Conservation (phyloP, 306 rosid species). For the Malus fusca region DNA sequence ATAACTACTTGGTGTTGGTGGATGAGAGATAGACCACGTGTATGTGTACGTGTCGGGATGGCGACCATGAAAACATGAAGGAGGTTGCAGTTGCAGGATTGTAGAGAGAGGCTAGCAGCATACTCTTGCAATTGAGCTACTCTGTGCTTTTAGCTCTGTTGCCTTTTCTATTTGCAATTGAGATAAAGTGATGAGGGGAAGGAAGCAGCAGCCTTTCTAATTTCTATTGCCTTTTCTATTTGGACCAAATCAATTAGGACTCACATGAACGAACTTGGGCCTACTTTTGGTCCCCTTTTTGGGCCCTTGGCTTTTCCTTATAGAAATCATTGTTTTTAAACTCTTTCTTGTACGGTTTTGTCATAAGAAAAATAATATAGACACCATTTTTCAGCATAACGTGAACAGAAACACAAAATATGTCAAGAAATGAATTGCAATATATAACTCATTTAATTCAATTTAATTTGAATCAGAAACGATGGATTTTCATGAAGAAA, state of each 20-base stretch:
- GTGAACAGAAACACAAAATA: no score
- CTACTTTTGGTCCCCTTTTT: not conserved
- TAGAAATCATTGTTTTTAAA: no score
- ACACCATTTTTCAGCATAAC: no score
- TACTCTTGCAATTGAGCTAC: not conserved
- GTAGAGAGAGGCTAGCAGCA: conserved; percentile 31
- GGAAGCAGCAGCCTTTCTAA: not conserved
- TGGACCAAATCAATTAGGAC: not conserved
- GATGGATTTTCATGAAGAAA: no score
- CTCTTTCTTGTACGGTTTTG: no score
- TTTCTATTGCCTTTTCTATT: not conserved
- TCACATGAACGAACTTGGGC: not conserved
- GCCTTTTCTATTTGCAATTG: no score
- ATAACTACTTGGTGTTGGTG: not conserved
- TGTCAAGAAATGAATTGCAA: no score
- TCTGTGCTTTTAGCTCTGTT: not conserved
- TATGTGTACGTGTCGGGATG: not conserved
- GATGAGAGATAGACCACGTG: conserved; percentile 22
- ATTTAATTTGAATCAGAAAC: no score
- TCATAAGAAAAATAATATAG: no score
- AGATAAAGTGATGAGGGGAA: not conserved
- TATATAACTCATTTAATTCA: no score
- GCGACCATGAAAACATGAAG: conserved; percentile 10
- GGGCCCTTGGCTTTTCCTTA: not conserved
- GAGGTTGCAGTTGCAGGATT: conserved; percentile 18